Conservation (phyloP, 2,329 filamentous ascomycete species). For the Septoria linicola region DNA sequence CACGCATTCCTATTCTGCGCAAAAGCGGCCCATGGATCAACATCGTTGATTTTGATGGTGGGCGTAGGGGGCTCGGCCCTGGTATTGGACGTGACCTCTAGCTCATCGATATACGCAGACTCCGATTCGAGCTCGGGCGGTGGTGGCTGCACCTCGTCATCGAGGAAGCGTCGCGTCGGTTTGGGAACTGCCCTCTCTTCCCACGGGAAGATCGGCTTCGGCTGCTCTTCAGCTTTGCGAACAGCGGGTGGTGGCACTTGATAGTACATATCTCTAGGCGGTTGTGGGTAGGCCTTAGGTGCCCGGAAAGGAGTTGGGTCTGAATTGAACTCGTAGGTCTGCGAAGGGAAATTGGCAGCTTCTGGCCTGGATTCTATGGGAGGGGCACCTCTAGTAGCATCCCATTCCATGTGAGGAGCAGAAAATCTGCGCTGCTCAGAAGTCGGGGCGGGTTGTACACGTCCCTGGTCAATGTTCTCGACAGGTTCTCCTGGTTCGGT, state of each 20-base stretch:
- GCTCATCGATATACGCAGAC: constrained; percentile 30
- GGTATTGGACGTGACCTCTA: constrained; percentile 30
- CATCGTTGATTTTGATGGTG: constrained; percentile 47
- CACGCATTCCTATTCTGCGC: constrained; percentile 73
- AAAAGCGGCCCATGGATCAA: constrained; percentile 71
- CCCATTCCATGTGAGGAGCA: constrained; percentile 61
- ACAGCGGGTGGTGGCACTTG: constrained; percentile 62
- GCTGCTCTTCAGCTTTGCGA: constrained; percentile 58
- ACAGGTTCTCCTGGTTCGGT: constrained; percentile 45
- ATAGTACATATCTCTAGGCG: constrained; percentile 86
- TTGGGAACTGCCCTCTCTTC: constrained; percentile 66
- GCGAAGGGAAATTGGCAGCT: constrained; percentile 75
- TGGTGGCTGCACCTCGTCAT: constrained; percentile 45
- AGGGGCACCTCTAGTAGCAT: constrained; percentile 60
- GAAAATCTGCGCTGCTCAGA: constrained; percentile 54
- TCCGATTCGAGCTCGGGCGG: constrained; percentile 25
- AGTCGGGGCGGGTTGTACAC: constrained; percentile 46
- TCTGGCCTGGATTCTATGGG: constrained; percentile 72
- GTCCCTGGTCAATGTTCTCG: constrained; percentile 46
- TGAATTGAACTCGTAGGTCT: constrained; percentile 79
- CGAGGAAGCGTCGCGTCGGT: constrained; percentile 65
- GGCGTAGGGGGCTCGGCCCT: constrained; percentile 42
- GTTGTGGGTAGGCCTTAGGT: constrained; percentile 74
- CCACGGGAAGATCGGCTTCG: constrained; percentile 82
- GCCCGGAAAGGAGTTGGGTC: constrained; percentile 73